Evolutionary conservation across 176 grass and related monocot genomes (phyloP).

Genomic region (Musa acuminata): DNA sequence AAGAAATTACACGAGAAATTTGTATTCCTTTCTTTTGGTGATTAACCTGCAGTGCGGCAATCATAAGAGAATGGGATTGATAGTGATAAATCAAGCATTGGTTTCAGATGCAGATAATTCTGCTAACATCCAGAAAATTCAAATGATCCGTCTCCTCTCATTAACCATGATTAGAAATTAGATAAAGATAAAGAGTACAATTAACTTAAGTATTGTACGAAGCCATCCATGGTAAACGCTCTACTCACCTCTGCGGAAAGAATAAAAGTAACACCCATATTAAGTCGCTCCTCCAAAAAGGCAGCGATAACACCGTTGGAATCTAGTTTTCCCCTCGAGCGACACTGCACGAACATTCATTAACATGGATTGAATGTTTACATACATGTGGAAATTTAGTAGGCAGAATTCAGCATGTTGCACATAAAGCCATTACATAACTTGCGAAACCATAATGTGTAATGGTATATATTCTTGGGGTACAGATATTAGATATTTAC

Average conservation of each 20-base stretch:
- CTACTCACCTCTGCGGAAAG: slow-evolving; percentile 70
- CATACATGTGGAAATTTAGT: not conserved
- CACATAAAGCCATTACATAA: not conserved
- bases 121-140: too few species aligned
- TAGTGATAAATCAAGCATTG: not conserved
- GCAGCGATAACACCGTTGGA: slow-evolving; percentile 24
- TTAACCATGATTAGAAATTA: not conserved
- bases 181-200: too few species aligned
- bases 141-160: not conserved
- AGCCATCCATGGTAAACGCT: not conserved
- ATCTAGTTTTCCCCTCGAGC: not conserved
- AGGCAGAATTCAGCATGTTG: not conserved
- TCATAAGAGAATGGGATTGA: too few species aligned
- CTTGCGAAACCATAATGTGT: not conserved
- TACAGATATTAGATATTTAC: too few species aligned
- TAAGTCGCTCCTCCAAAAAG: slow-evolving; percentile 47
- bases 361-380: not conserved
- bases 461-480: too few species aligned
- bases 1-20: slow-evolving; percentile 17
- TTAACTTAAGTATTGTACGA: not conserved
- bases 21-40: slow-evolving; percentile 66
- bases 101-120: too few species aligned
- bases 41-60: slow-evolving; percentile 44
- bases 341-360: not conserved
- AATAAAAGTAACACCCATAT: slow-evolving; percentile 29